A percentile compares a stretch with the other conserved stretches of the same genome.
Conservation (phyloP, 371 early-diverging fungal species). For the Massospora cicadina region DNA sequence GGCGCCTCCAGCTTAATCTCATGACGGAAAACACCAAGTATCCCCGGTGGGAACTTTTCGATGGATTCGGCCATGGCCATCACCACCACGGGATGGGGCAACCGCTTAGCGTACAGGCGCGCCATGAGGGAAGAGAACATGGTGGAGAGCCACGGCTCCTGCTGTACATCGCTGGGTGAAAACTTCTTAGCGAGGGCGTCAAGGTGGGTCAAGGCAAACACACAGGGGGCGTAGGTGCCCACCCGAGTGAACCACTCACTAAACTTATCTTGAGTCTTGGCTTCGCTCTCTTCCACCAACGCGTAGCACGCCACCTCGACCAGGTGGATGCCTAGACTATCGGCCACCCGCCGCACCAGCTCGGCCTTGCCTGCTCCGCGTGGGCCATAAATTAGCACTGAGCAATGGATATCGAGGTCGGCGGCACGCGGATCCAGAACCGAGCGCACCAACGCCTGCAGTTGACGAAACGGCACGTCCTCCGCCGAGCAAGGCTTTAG, state of each 20-base stretch:
- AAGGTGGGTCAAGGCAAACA: conserved; percentile 53
- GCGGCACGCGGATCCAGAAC: conserved; percentile 54
- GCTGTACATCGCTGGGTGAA: conserved; percentile 41
- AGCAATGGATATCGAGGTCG: conserved; percentile 46
- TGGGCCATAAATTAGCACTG: conserved; percentile 57
- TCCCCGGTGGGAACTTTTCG: conserved; percentile 49
- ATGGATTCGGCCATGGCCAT: conserved; percentile 58
- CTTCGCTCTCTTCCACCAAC: conserved; percentile 55
- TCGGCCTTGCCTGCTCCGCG: conserved; percentile 73
- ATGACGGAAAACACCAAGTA: conserved; percentile 52
- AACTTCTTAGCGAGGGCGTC: conserved; percentile 60
- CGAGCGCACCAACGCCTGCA: conserved; percentile 34
- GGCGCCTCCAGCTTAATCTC: conserved; percentile 57
- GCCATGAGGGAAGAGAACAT: conserved; percentile 46
- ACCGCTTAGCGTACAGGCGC: conserved; percentile 26
- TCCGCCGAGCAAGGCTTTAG: conserved; percentile 6
- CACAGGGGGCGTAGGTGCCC: conserved; percentile 54
- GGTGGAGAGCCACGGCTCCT: conserved; percentile 51
- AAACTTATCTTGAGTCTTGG: conserved; percentile 52
- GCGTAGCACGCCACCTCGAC: conserved; percentile 54
- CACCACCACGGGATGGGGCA: conserved; percentile 52
- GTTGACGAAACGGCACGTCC: conserved; percentile 10
- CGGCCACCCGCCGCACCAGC: conserved; percentile 37
- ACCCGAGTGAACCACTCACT: conserved; percentile 61
- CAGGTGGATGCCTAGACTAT: conserved; percentile 54